Evolutionary conservation across 2,329 filamentous ascomycete genomes (phyloP), one percentile per base, ranked within the genome.

Genomic region (Diplodia sapinea): DNA sequence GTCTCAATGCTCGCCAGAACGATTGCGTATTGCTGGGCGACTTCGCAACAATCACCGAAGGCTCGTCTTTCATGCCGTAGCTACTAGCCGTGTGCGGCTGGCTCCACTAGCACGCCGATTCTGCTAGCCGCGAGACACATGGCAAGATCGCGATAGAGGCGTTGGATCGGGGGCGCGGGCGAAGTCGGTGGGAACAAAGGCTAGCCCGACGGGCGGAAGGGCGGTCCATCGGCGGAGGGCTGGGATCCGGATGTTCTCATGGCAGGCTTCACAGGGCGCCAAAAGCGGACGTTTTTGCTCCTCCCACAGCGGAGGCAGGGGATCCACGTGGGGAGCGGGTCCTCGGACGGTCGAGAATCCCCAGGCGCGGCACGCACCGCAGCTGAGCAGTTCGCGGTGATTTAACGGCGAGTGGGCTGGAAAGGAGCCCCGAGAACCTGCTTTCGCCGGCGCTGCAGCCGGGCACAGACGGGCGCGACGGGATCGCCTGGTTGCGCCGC

Each of bases 391-490:
- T 4, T 62, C 26, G 49, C 31, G 36, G 59, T 63, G 59, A 63
- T 51, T 47, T 43, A 50, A 47, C 23, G 56, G 56, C 40, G 23
- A 29, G 12, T 29, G 59, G 59, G 47, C 43, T 36, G 47, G 43
- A 26, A 51, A 20, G 23, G 17, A 26, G 59, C 23, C 23, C 47
- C 59, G 47, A 51, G 59, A 63, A 51, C 59, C 59, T 63, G 59
- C 59, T 63, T 63, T 63, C 31, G 26, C 29, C 43, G 50, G 57
- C 40, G 57, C 57, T 33, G 26, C 36, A 40, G 57, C 52, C 31
- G 52, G 57, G 47, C 59, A 63, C 59, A 63, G 59, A 63, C 59
- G 23, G 20, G 57, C 57, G 57, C 57, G 59, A 63, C 59, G 47
- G 47, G 43, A 36, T n/a, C 59, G 59, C 11, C 43, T 51, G 43